Evolutionary conservation across 2,329 filamentous ascomycete genomes (phyloP).

Genomic region (Anisogramma anomala): DNA sequence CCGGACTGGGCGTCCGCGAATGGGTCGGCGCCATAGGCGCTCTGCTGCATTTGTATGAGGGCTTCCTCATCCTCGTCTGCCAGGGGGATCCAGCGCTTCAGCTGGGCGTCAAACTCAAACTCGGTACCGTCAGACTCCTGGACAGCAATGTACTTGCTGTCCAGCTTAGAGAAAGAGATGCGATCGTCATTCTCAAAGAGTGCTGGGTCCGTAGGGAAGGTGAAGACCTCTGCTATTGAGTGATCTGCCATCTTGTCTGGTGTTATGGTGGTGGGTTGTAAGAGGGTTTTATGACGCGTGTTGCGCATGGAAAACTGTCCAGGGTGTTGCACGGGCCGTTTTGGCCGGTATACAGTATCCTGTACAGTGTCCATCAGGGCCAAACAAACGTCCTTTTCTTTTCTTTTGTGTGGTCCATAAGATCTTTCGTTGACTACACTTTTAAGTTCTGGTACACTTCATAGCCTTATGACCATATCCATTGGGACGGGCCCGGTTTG

Average conservation of each 20-base stretch:
- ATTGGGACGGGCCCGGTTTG: no score
- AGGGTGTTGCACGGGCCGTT: no score
- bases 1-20: constrained; percentile 13
- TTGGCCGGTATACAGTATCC: no score
- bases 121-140: constrained; percentile 67
- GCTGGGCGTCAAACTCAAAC: constrained; percentile 64
- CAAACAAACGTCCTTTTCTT: no score
- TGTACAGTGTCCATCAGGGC: no score
- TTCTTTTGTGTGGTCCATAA: no score
- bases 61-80: constrained; percentile 25
- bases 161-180: constrained; percentile 75
- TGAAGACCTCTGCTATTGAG: constrained; percentile 22
- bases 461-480: no score
- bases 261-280: background rate
- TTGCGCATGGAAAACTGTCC: background rate
- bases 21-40: constrained; percentile 18
- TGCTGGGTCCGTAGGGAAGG: constrained; percentile 48
- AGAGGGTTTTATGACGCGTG: background rate
- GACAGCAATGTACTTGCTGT: constrained; percentile 73
- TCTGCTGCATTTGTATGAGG: constrained; percentile 21
- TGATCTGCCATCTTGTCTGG: constrained; percentile 13
- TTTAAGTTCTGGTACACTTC: no score
- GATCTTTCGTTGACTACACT: no score
- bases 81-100: constrained; percentile 62
- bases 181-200: constrained; percentile 69